Base-by-base conservation (phyloP, 257 asterid species). In the Scutellaria baicalensis region DNA sequence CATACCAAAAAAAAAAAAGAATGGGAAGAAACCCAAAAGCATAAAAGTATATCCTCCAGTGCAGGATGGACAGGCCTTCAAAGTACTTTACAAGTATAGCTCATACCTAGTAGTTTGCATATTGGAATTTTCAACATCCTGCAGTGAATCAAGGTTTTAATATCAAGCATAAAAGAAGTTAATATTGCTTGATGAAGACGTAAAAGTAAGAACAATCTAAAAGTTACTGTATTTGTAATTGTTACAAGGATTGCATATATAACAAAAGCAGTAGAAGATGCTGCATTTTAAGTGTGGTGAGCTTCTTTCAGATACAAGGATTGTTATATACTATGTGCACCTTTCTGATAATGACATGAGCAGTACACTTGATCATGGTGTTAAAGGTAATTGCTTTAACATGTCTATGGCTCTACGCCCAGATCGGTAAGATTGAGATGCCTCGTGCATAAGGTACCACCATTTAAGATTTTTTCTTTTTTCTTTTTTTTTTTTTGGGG, bases 51-150 rank as follows among this genome's bases (percentile, higher is more conserved):
- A 54, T 71, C 61, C 61, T 11, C 40, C n/a, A n/a, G n/a, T n/a
- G n/a, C n/a, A 42, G n/a, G 70, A n/a, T 54, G n/a, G 31, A 13
- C 17, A 27, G 49, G 66, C 40, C 47, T 70, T 18, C 48, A 61
- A 66, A 59, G 17, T 23, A 68, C 42, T 48, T 48, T 59, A 56
- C 33, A 77, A 64, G 62, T 21, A 33, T 35, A 59, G 63, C 48
- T 20, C 78, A 59, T 83, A 94, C 99, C 99, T 89, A 58, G 79
- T 73, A 48, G 74, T 82, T 75, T 86, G 92, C 61, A 63, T 40
- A 73, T 65, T 77, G 54, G 84, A 54, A 74, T 80, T 80, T 50
- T 83, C 96, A 79, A 77, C 75, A 71, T 86, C 99, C 99, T 94
- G 97, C 87, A 91, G 66, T 17, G 73, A 80, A 78, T 76, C 72